Base-by-base conservation (phyloP, 2,329 filamentous ascomycete genomes). In the Monosporascus sp. region DNA sequence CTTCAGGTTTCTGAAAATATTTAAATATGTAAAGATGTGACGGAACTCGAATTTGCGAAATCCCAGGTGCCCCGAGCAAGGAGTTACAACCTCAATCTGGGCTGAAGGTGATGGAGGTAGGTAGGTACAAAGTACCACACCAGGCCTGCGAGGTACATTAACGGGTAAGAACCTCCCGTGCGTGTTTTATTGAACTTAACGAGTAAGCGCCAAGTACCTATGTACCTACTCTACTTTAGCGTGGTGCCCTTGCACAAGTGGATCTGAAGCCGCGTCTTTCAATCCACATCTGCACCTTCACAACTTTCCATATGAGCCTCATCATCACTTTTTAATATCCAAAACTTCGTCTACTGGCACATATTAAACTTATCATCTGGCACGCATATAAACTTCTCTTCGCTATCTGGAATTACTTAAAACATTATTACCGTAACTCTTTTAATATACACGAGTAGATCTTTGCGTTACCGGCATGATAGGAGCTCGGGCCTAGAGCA, bases 271-370 rank as follows among this genome's bases (percentile, higher is more conserved):
- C 39, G 39, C 18, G 39, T 43, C 39, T 43, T 43, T 18, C 18
- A 43, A 43, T 20, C 22, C 39, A n/a, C 39, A 20, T 20, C 39
- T 54, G 52, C 52, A 54, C 11, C 22, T 24, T 22, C 35, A 45
- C 18, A 38, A 38, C 55, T 39, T 52, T 55, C 25, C 17, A 52
- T 49, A 55, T 60, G 59, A 63, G 61, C 57, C 60, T 60, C 58
- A 60, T 53, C 48, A 54, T 53, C 22, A 14, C 18, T 45, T 17
- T 38, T 45, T 38, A 25, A 37, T 31, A 31, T 37, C 43, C 43
- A 37, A 39, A 41, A 17, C 46, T 37, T 17, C 17, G 6, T 20
- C 18, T 43, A 27, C 39, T 18, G 9, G 39, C 39, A 14, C n/a
- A 20, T 43, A 43, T 20, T 15, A 20, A 43, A 18, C 37, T 35